Base-by-base conservation (phyloP, 148 eudicot species). In the Rhododendron mucronatum region DNA sequence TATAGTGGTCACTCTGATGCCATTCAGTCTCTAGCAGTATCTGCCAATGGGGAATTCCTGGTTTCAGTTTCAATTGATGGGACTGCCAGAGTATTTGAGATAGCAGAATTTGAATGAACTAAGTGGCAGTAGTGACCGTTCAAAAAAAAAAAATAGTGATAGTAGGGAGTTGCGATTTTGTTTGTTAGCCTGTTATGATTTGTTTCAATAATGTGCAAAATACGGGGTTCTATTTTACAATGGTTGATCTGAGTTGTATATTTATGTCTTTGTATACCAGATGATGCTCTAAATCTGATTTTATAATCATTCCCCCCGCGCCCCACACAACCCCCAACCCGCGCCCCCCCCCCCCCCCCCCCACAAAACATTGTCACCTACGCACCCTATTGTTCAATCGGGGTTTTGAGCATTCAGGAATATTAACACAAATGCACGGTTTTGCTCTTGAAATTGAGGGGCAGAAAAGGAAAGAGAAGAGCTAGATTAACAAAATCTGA, bases 41-140 rank as follows among this genome's bases (percentile, higher is more conserved):
- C 98, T 2, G 88, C 98, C 28, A 87, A 86, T 53, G 91, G 91
- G 3, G 91, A 91, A 28, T 93, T 84, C 89, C 89, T 96, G 11
- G 98, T 96, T 37, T 96, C 98, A 6, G 98, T 86, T 69, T 91
- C 99, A 1, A 61, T 92, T 35, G 99, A 96, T 90, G 91, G 90
- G 44, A 93, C 98, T 83, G 95, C 96, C 44, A 92, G 98, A 41
- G 98, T 91, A 57, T 96, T 96, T 63, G 96, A 95, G 91, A 93
- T 95, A 53, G 90, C 89, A 48, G 94, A 92, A 85, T 87, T 57
- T 47, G 63, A 57, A 87, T 87, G 76, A 30, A 48, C 39, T 30
- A 63, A 63, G n/a, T 63, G 26, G 16, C 61, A 3, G 61, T 23
- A 23, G 71, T 21, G 28, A 7, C 50, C 50, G 50, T 47, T 47